phyloP scores from a whole-genome alignment of 192 early-diverging fungal species.

The Coemansia sp. region DNA sequence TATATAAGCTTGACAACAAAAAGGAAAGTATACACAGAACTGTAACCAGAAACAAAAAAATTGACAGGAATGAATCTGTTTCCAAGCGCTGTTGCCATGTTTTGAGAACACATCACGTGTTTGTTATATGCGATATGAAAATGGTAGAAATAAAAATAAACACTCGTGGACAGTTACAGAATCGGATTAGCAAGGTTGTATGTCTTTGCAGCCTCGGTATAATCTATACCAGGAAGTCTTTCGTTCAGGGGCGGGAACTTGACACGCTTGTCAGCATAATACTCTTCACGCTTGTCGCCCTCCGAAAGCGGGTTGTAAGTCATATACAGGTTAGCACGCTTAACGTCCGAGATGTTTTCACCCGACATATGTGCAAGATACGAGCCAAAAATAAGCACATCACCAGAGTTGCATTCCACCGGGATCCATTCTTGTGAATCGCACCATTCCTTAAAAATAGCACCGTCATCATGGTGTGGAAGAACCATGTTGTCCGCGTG shows the following conservation, averaged over 20 bases:
- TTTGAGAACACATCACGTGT: neutral
- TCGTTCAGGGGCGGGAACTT: constrained; percentile 62
- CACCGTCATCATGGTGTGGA: constrained; percentile 51
- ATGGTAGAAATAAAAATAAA: too few relatives aligned
- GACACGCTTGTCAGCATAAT: constrained; percentile 61
- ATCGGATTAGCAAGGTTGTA: constrained; percentile 66
- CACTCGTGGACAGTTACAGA: constrained; percentile 12
- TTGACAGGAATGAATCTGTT: too few relatives aligned
- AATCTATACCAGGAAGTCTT: constrained; percentile 55
- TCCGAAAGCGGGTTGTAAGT: constrained; percentile 60
- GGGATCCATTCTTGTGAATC: constrained; percentile 55
- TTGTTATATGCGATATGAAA: too few relatives aligned
- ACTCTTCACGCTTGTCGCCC: constrained; percentile 60
- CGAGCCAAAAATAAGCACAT: constrained; percentile 64
- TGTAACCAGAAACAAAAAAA: too few relatives aligned
- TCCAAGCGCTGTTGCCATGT: too few relatives aligned
- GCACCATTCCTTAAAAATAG: constrained; percentile 57
- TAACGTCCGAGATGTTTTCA: constrained; percentile 51
- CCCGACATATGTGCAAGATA: constrained; percentile 62
- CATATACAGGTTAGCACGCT: constrained; percentile 61
- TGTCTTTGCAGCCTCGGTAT: constrained; percentile 57
- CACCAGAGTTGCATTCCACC: constrained; percentile 60
- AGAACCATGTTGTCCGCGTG: constrained; percentile 43
- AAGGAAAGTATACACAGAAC: too few relatives aligned
- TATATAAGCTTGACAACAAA: too few relatives aligned